phyloP scores from a whole-genome alignment of 1,284 basidiomycete genomes.

The Moesziomyces globuligerus region DNA sequence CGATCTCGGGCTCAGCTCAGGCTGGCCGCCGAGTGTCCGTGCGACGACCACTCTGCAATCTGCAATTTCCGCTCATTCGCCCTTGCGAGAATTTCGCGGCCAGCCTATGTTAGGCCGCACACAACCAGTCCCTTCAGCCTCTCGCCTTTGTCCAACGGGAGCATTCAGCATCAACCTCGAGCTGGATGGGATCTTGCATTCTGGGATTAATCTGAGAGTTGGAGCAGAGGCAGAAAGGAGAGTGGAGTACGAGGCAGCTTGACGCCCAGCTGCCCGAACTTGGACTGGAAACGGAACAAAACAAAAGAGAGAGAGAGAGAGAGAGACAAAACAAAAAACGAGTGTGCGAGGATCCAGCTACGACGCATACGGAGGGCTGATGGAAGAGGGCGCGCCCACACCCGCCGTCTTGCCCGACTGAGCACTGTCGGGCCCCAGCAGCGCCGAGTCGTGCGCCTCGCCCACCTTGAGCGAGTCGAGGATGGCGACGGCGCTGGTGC shows the following conservation, averaged over 20 bases:
- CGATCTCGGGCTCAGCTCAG: not conserved
- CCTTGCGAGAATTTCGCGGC: too few relatives aligned
- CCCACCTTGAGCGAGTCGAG: constrained; percentile 50
- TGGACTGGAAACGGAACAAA: too few relatives aligned
- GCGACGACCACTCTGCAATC: constrained; percentile 3
- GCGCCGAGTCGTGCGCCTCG: constrained; percentile 24
- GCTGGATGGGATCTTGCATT: too few relatives aligned
- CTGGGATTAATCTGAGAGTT: too few relatives aligned
- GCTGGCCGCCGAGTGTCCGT: constrained; percentile 7
- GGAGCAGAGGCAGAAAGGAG: too few relatives aligned
- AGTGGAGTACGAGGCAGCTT: too few relatives aligned
- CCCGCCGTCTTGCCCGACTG: constrained; percentile 1
- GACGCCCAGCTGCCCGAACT: too few relatives aligned
- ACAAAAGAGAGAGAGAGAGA: not conserved
- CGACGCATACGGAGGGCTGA: constrained; percentile 39
- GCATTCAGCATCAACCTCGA: too few relatives aligned
- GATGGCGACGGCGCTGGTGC: constrained; percentile 31
- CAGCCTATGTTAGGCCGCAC: constrained; percentile 6
- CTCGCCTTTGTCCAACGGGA: too few relatives aligned
- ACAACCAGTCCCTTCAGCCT: too few relatives aligned
- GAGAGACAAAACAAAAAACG: not conserved
- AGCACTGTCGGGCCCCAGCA: constrained; percentile 34
- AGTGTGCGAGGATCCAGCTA: not conserved
- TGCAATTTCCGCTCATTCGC: too few relatives aligned
- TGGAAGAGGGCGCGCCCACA: not conserved